A percentile compares a stretch with the other conserved stretches of the same genome.
Evolutionary conservation across 352 stramenopile species (phyloP).

Genomic region (Pythium myriotylum): DNA sequence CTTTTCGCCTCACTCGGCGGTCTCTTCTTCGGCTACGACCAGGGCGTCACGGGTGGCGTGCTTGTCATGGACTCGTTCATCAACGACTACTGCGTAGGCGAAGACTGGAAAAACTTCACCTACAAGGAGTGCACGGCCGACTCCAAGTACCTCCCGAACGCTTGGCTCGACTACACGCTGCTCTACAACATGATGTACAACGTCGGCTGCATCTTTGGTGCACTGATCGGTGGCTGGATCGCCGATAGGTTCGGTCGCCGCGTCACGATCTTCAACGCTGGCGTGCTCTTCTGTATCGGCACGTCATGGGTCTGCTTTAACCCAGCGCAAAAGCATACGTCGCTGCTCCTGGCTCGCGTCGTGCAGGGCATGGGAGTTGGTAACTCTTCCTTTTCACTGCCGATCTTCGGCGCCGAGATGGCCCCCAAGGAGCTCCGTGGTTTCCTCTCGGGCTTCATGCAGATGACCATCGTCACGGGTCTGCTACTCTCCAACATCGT

Average conservation of each 20-base stretch:
- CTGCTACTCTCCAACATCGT: conserved; percentile 45
- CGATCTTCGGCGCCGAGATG: conserved; percentile 46
- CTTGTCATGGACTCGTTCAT: conserved; percentile 53
- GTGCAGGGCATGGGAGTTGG: conserved; percentile 45
- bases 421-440: conserved; percentile 41
- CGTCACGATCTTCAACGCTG: too few species aligned
- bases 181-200: conserved; percentile 48
- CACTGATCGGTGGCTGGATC: too few species aligned
- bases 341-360: conserved; percentile 31
- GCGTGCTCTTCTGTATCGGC: too few species aligned
- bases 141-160: conserved; percentile 30
- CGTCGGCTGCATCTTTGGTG: too few species aligned
- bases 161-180: conserved; percentile 45
- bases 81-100: conserved; percentile 42
- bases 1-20: conserved; percentile 48
- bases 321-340: conserved; percentile 28
- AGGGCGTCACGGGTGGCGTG: conserved; percentile 43
- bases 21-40: conserved; percentile 57
- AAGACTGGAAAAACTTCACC: conserved; percentile 37
- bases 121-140: conserved; percentile 21
- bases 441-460: conserved; percentile 41
- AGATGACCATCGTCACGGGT: conserved; percentile 42
- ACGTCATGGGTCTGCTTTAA: too few species aligned
- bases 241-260: too few species aligned
- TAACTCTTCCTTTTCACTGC: conserved; percentile 48